Evolutionary conservation across 352 stramenopile species (phyloP).

Genomic region (Phytophthora palmivora): DNA sequence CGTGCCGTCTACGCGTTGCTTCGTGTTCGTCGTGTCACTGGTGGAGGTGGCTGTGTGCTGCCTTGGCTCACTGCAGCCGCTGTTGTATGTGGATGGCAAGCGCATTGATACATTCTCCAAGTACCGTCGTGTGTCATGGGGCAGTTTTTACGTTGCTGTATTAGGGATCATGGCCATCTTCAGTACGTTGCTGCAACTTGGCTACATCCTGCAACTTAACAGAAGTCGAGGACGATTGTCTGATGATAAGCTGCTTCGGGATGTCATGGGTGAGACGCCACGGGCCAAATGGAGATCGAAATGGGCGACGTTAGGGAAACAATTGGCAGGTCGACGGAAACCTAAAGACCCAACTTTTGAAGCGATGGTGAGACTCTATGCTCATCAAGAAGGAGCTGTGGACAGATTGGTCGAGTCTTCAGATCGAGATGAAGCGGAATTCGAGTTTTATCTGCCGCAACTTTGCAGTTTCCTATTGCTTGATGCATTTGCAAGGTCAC

Average conservation of each 20-base stretch:
- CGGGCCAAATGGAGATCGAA: constrained; percentile 70
- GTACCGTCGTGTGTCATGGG: constrained; percentile 57
- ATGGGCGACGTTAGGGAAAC: constrained; percentile 77
- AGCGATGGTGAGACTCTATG: constrained; percentile 84
- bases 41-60: constrained; percentile 49
- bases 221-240: constrained; percentile 65
- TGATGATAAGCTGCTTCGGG: constrained; percentile 69
- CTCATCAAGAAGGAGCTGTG: constrained; percentile 74
- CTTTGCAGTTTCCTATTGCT: constrained; percentile 86
- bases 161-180: constrained; percentile 55
- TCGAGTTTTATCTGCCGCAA: constrained; percentile 89
- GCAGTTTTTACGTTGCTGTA: constrained; percentile 58
- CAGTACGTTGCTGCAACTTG: constrained; percentile 66
- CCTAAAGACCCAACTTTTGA: constrained; percentile 80
- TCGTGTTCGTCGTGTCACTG: constrained; percentile 84
- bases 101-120: constrained; percentile 49
- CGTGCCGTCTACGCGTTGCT: constrained; percentile 73
- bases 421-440: constrained; percentile 64
- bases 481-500: constrained; percentile 67
- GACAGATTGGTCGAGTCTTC: constrained; percentile 59
- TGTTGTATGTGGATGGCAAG: constrained; percentile 67
- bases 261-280: constrained; percentile 57
- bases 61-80: constrained; percentile 64
- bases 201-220: constrained; percentile 85
- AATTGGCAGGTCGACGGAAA: constrained; percentile 59